Evolutionary conservation across 805 yeast genomes (phyloP).

Genomic region (Metschnikowia cerradonensis): DNA sequence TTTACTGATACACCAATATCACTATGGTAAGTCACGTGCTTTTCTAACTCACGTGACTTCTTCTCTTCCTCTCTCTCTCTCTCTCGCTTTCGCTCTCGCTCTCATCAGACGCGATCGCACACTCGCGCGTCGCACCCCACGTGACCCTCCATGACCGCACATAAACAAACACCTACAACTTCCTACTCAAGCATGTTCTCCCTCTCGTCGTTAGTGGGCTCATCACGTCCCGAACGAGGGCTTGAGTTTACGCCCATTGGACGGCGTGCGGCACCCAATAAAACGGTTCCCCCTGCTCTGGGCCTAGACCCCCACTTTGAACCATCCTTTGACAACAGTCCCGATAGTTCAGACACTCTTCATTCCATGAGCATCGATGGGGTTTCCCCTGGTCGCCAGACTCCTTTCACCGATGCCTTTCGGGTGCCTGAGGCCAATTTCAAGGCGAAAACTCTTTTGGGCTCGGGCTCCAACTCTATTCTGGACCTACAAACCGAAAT

Average conservation of each 20-base stretch:
- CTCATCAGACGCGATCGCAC: not conserved
- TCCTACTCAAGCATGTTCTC: slow-evolving; percentile 12
- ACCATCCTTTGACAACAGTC: slow-evolving; percentile 13
- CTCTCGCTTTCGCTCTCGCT: no score
- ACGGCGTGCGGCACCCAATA: slow-evolving; percentile 8
- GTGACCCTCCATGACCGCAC: not conserved
- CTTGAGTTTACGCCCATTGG: slow-evolving; percentile 28
- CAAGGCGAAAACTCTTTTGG: slow-evolving; percentile 2
- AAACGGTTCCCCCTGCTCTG: not conserved
- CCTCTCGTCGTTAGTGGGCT: slow-evolving; percentile 16
- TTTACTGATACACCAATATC: no score
- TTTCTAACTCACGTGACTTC: not conserved
- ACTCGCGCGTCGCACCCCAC: not conserved
- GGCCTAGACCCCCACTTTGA: slow-evolving; percentile 4
- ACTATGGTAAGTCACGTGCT: not conserved
- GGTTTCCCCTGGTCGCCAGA: not conserved
- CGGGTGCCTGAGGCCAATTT: not conserved
- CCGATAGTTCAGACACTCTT: slow-evolving; percentile 7
- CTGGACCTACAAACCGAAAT: slow-evolving; percentile 21
- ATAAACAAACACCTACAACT: not conserved
- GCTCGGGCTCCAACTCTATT: slow-evolving; percentile 18
- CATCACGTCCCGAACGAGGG: slow-evolving; percentile 15
- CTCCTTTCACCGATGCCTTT: slow-evolving; percentile 2
- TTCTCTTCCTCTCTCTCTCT: not conserved
- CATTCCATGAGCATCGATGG: not conserved